phyloP scores from a whole-genome alignment of 2,329 filamentous ascomycete genomes.

The Colletotrichum shisoi region DNA sequence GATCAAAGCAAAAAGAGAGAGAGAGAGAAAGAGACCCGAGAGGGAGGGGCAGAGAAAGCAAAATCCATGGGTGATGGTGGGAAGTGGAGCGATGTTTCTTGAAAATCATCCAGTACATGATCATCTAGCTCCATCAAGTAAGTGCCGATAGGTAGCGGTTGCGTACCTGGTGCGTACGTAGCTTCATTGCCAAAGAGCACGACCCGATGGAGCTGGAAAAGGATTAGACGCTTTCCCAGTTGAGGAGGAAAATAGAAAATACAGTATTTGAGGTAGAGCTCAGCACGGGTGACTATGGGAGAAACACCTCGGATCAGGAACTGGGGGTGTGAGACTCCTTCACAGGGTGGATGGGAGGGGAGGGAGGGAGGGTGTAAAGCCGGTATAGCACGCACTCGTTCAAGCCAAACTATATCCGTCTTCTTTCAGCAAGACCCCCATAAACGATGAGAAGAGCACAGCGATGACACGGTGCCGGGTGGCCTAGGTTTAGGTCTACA shows the following conservation, averaged over 20 bases:
- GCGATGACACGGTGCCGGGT: not conserved
- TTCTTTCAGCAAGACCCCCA: constrained; percentile 1
- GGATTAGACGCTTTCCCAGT: constrained; percentile 17
- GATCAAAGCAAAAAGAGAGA: constrained; percentile 7
- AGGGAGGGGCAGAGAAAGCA: not conserved
- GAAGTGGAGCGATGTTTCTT: constrained; percentile 31
- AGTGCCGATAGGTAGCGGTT: constrained; percentile 9
- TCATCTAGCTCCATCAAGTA: not conserved
- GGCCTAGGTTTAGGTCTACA: constrained; percentile 11
- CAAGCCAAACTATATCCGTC: constrained; percentile 7
- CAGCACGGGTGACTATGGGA: not conserved
- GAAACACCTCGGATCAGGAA: not conserved
- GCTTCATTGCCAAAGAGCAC: constrained; percentile 4
- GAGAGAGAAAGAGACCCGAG: not conserved
- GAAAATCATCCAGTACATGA: constrained; percentile 24
- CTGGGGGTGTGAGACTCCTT: not conserved
- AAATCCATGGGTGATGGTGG: constrained; percentile 16
- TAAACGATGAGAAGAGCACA: not conserved
- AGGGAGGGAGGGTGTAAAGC: no score
- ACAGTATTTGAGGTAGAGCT: not conserved
- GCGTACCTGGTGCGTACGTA: constrained; percentile 2
- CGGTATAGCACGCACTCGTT: not conserved
- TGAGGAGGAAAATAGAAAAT: not conserved
- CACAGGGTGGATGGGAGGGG: no score
- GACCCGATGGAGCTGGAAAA: constrained; percentile 31